Evolutionary conservation across 2,329 filamentous ascomycete species (phyloP).

Genomic region (Colletotrichum sp.): DNA sequence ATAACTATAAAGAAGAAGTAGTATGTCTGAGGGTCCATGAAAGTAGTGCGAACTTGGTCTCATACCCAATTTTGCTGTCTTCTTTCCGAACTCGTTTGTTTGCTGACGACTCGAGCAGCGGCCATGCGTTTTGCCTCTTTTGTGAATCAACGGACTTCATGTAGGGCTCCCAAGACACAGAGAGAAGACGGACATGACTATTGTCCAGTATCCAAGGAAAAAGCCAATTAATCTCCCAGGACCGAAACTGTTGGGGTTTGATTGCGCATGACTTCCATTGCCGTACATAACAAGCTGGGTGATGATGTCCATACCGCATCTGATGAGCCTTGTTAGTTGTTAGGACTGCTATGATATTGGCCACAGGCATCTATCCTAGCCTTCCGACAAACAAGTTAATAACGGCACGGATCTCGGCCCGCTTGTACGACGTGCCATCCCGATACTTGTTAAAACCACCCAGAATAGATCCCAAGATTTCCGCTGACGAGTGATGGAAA

Average conservation of each 20-base stretch:
- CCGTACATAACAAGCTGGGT: background rate
- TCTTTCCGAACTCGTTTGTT: background rate
- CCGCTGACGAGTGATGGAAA: no score
- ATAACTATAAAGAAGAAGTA: background rate
- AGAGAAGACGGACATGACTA: background rate
- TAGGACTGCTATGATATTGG: no score
- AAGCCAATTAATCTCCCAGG: background rate
- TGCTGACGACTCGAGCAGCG: background rate
- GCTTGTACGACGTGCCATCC: no score
- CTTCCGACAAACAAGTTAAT: no score
- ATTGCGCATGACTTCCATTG: background rate
- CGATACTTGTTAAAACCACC: no score
- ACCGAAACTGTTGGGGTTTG: background rate
- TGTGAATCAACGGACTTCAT: background rate
- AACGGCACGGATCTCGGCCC: no score
- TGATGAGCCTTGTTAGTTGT: background rate
- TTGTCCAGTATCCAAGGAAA: background rate
- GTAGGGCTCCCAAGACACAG: background rate
- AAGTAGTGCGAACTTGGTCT: accelerated
- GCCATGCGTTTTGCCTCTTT: background rate
- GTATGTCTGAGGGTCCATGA: background rate
- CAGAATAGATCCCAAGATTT: no score
- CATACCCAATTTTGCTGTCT: background rate
- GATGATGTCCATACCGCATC: background rate
- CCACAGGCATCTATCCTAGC: no score